Evolutionary conservation across 2,329 filamentous ascomycete genomes (phyloP).

Genomic region (Xylariaceae sp.): DNA sequence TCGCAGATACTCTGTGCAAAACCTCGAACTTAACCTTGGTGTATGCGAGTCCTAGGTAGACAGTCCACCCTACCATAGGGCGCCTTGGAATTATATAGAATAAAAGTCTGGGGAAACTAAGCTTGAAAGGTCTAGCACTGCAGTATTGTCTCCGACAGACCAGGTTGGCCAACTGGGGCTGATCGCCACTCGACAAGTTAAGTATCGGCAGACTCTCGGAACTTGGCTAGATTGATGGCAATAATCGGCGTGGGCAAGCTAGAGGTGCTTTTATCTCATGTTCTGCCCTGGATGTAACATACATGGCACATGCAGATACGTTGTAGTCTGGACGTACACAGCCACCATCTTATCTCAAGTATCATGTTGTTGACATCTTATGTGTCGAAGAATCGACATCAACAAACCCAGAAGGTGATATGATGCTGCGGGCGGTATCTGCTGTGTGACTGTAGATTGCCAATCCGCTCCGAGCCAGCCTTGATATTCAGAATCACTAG

Average conservation of each 20-base stretch:
- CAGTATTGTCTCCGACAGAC: conserved; percentile 3
- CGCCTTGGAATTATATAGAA: background rate
- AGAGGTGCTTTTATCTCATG: background rate
- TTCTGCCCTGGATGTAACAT: background rate
- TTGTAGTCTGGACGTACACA: background rate
- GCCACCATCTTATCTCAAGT: background rate
- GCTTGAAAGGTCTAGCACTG: background rate
- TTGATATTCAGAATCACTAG: conserved; percentile 2
- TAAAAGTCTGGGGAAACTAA: background rate
- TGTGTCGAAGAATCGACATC: background rate
- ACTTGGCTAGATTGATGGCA: background rate
- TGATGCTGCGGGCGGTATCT: background rate
- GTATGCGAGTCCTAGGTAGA: no score
- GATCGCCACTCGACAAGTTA: conserved; percentile 2
- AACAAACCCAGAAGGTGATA: background rate
- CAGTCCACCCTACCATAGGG: background rate
- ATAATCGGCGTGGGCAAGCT: background rate
- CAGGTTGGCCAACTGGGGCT: background rate
- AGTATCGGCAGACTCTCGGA: background rate
- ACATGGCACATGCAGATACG: background rate
- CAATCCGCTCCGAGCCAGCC: background rate
- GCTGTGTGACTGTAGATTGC: conserved; percentile 8
- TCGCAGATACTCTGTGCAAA: conserved; percentile 1
- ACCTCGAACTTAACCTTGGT: background rate
- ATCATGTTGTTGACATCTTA: background rate